Evolutionary conservation across 148 eudicot genomes (phyloP), one percentile per base, ranked within the genome.

Genomic region (Amaranthus hypochondriacus): DNA sequence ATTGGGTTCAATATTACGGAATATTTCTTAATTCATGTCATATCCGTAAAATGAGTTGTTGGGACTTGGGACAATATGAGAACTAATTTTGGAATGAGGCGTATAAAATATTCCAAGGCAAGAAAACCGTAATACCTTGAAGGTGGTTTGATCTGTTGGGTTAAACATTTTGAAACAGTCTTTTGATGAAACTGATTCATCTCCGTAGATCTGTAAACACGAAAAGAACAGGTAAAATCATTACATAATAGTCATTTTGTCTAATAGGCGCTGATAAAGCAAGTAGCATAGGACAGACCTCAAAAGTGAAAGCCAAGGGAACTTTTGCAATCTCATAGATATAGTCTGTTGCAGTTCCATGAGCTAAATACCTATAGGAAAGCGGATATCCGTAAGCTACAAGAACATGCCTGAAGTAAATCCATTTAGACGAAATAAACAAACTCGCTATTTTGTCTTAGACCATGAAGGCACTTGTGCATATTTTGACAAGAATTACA

Each of bases 141-240:
- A 94, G 77, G 92, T 84, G 81, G 83, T 53, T 79, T 71, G 77
- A 70, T 94, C 97, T 28, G 83, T 68, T 28, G 98, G 98, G 85
- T 94, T 94, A 80, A 94, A 94, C 98, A 94, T 94, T 81, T 79
- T 88, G 77, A 94, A 94, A 82, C 98, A 94, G 81, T 94, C 98
- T 78, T 84, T 94, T 54, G 83, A 56, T 64, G 98, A 86, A 14
- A 93, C 98, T 58, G 86, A 81, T 63, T 63, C 71, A 79, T 94
- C 95, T 82, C 98, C 98, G 78, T 87, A 94, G 52, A 94, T 94
- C 98, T 94, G 90, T 73, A 71, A 68, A 66, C 13, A 53, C 9
- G 39, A 44, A 55, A 10, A 73, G 52, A 15, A 50, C 69, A 48
- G 13, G 66, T 46, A 79, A 57, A 54, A 42, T 6, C 9, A 4